These are phyloP conservation scores for Ambrosia artemisiifolia DNA, from an alignment of 129 eudicot genomes.

Conservation along the genomic window DNA sequence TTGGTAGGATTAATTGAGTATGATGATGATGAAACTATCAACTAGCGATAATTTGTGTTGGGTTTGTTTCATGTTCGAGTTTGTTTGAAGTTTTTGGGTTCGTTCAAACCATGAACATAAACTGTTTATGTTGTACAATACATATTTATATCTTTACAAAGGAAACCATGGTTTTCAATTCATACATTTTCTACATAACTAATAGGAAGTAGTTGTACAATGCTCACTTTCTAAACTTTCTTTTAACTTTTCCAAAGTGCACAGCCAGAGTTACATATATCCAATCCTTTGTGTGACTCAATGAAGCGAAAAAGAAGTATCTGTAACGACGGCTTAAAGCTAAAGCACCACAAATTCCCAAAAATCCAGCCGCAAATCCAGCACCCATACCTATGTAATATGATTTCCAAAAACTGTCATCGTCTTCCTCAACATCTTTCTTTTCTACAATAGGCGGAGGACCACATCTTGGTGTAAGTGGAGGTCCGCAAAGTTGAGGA, in stretches of 20 bases:
- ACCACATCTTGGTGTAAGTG: conserved; percentile 26
- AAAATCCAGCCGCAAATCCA: conserved; percentile 22
- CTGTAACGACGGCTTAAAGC: background rate
- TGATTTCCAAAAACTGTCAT: background rate
- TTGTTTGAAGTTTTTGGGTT: too few relatives aligned
- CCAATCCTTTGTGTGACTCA: background rate
- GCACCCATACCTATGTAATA: conserved; percentile 5
- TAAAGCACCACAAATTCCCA: conserved; percentile 13
- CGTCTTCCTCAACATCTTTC: conserved; percentile 9
- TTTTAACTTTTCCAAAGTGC: background rate
- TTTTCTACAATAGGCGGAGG: background rate
- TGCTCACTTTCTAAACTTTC: background rate
- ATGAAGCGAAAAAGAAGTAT: background rate
- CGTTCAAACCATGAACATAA: too few relatives aligned
- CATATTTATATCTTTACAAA: background rate
- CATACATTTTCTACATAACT: background rate
- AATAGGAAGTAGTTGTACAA: background rate
- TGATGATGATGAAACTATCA: too few relatives aligned
- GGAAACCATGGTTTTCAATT: background rate
- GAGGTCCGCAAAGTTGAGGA: conserved; percentile 28
- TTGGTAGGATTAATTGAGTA: too few relatives aligned
- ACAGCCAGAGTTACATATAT: background rate
- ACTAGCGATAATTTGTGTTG: too few relatives aligned
- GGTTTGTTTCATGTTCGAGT: too few relatives aligned
- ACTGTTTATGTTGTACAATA: too few relatives aligned